These are phyloP conservation scores for Fusarium phyllophilum DNA, from an alignment of 2,329 filamentous ascomycete species.

Conservation along the genomic window DNA sequence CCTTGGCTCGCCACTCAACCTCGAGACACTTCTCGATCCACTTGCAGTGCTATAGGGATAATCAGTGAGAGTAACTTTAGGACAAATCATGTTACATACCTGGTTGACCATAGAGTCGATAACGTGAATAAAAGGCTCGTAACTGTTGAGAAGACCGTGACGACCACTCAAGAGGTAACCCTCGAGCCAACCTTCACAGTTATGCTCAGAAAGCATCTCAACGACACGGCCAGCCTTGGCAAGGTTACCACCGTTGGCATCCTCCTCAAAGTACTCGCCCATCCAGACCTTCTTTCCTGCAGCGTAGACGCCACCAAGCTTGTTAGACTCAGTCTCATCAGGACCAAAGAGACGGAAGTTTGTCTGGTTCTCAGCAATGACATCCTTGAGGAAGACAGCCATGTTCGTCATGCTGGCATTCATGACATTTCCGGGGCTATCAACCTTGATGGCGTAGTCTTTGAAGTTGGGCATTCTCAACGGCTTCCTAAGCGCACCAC, in stretches of 20 bases:
- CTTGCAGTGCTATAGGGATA: conserved; percentile 72
- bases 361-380: conserved; percentile 70
- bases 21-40: conserved; percentile 87
- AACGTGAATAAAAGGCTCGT: conserved; percentile 85
- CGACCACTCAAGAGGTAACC: conserved; percentile 80
- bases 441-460: conserved; percentile 71
- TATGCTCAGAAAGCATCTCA: conserved; percentile 88
- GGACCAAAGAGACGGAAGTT: conserved; percentile 83
- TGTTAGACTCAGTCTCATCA: conserved; percentile 85
- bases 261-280: conserved; percentile 81
- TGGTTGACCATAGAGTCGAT: conserved; percentile 89
- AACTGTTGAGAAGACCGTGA: conserved; percentile 81
- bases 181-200: conserved; percentile 82
- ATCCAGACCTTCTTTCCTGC: conserved; percentile 84
- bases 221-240: conserved; percentile 76
- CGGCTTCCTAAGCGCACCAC: conserved; percentile 73
- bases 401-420: conserved; percentile 77
- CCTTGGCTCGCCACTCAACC: conserved; percentile 78
- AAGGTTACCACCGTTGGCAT: conserved; percentile 78
- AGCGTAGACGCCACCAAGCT: conserved; percentile 76
- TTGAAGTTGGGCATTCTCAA: conserved; percentile 77
- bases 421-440: conserved; percentile 66
- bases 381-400: conserved; percentile 72
- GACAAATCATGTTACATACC: conserved; percentile 45
- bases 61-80: conserved; percentile 6